Evolutionary conservation across 306 rosid species (phyloP).

Genomic region (Prunus dulcis): DNA sequence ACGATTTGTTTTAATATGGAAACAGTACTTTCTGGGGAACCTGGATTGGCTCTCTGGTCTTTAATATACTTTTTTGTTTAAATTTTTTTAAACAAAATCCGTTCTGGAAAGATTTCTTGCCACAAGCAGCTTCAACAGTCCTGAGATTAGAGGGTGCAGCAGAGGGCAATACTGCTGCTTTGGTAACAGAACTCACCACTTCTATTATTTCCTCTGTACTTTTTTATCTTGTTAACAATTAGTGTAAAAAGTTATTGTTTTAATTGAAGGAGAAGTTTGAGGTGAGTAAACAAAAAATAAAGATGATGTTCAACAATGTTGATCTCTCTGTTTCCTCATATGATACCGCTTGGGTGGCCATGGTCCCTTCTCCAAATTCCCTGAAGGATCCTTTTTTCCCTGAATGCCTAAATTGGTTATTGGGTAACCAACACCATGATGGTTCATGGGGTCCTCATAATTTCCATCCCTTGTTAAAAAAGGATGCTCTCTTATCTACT

Average conservation of each 20-base stretch:
- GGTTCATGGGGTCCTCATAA: constrained; percentile 75
- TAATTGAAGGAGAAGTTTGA: constrained; percentile 44
- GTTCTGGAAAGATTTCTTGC: not conserved
- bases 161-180: constrained; percentile 12
- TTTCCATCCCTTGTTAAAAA: constrained; percentile 44
- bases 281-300: constrained; percentile 54
- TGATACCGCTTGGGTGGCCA: constrained; percentile 94
- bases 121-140: constrained; percentile 20
- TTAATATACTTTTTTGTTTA: not conserved
- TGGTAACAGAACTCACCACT: constrained; percentile 28
- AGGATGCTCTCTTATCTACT: constrained; percentile 72
- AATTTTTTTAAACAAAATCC: not conserved
- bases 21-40: not conserved
- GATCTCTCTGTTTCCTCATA: constrained; percentile 75
- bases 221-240: not conserved
- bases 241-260: not conserved
- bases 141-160: constrained; percentile 11
- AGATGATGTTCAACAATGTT: constrained; percentile 58
- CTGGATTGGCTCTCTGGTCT: not conserved
- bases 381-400: constrained; percentile 58
- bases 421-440: constrained; percentile 64
- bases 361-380: constrained; percentile 65
- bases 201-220: not conserved
- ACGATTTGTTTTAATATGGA: not conserved
- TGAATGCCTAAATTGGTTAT: constrained; percentile 65